Evolutionary conservation across 1,139 yeast genomes (phyloP).

Genomic region (Blastobotrys buckinghamii): DNA sequence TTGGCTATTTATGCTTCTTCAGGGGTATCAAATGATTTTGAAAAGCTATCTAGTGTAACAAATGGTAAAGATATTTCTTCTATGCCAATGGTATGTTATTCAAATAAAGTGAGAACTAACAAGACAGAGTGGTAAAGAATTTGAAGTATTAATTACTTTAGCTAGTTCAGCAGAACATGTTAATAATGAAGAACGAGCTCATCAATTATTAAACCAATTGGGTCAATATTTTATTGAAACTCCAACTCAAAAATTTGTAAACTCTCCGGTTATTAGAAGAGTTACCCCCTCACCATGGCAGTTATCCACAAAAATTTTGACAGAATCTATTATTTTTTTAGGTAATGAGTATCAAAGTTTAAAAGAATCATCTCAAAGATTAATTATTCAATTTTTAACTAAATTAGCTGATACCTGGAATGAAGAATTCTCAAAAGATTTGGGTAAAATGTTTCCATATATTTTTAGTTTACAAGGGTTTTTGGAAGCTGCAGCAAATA

Average conservation of each 20-base stretch:
- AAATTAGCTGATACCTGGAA: constrained; percentile 33
- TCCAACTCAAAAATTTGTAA: constrained; percentile 48
- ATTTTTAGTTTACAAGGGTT: constrained; percentile 38
- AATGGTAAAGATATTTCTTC: constrained; percentile 20
- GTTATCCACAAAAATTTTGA: constrained; percentile 37
- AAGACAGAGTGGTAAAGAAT: constrained; percentile 43
- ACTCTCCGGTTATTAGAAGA: constrained; percentile 40
- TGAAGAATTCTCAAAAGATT: constrained; percentile 12
- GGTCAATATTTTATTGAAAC: constrained; percentile 54
- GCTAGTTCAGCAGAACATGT: constrained; percentile 48
- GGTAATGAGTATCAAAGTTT: constrained; percentile 40
- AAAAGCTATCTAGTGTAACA: constrained; percentile 21
- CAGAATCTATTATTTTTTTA: constrained; percentile 33
- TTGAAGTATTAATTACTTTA: constrained; percentile 66
- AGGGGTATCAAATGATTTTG: constrained; percentile 15
- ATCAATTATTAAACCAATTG: constrained; percentile 47
- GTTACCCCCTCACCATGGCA: constrained; percentile 44
- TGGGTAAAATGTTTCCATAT: constrained; percentile 33
- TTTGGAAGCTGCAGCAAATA: constrained; percentile 28
- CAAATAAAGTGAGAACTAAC: neutral
- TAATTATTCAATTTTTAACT: constrained; percentile 38
- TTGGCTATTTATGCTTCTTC: constrained; percentile 38
- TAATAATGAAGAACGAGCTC: constrained; percentile 44
- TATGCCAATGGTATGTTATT: constrained; percentile 23
- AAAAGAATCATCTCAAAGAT: constrained; percentile 36